Evolutionary conservation across 129 eudicot species (phyloP), one percentile per base, ranked within the genome.

Genomic region (Pittosporum tobira): DNA sequence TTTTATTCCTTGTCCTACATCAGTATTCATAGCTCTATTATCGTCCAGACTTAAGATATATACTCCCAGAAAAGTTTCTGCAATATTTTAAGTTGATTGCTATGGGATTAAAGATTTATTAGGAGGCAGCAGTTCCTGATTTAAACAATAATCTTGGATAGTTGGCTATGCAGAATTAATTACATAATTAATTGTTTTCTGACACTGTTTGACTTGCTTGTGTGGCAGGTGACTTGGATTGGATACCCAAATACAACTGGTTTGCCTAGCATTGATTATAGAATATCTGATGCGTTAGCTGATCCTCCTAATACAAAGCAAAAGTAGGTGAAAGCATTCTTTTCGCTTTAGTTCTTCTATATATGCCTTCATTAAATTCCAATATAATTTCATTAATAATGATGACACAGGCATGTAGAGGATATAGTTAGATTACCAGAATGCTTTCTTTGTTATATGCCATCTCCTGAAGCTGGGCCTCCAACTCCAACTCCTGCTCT

Each of bases 221-320:
- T 26, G 43, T 61, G 43, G 38, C 51, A 90, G 98, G 98, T 90
- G 66, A 90, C 98, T 30, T 90, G 95, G 98, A 86, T 90, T 73
- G 98, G 98, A 43, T 90, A 86, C 77, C 98, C 95, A 28, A 90
- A 90, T 63, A 90, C 98, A 43, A 90, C 95, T 76, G 95, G 98
- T 45, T 83, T 86, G 77, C 95, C 95, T n/a, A 63, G 87, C 55
- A 90, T 90, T 61, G 98, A 90, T 67, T 90, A 86, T 71, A 71
- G 98, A 59, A 90, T 90, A 59, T 73, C 98, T 28, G 98, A 90
- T 73, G 67, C 98, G 15, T 66, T 86, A 63, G 90, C 98, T 69
- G 98, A 90, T 74, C 89, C 95, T 49, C 87, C 69, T 48, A 79
- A 74, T 74, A 77, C 97, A 42, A 75, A 66, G 59, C 95, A 90